Percentiles rank a stretch among this genome's conserved stretches.
phyloP scores from a whole-genome alignment of 176 grass and related monocot species.

The Phyllostachys edulis region DNA sequence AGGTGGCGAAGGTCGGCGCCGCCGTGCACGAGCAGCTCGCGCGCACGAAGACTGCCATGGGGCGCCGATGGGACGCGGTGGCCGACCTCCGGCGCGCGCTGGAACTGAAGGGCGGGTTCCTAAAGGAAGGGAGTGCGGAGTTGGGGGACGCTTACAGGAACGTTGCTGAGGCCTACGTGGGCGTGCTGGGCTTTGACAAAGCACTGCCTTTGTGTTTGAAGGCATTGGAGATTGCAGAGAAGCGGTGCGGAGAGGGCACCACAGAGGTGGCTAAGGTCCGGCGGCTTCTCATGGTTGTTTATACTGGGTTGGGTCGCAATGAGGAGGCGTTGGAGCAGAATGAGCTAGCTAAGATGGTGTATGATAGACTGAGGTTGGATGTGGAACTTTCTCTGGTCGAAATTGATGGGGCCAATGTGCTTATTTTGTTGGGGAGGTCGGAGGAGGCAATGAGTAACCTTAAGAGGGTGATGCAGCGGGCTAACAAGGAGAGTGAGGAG shows the following conservation, averaged over 20 bases:
- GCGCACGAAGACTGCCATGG: conserved; percentile 51
- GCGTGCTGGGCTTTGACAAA: conserved; percentile 53
- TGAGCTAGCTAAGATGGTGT: conserved; percentile 45
- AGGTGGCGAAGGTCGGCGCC: conserved; percentile 39
- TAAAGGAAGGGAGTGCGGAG: conserved; percentile 35
- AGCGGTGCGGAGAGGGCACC: conserved; percentile 34
- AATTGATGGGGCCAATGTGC: conserved; percentile 58
- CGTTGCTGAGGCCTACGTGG: conserved; percentile 46
- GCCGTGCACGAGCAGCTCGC: conserved; percentile 61
- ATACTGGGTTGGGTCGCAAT: conserved; percentile 52
- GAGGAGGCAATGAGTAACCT: conserved; percentile 52
- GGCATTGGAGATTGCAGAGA: conserved; percentile 47
- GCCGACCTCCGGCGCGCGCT: conserved; percentile 39
- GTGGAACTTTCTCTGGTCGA: conserved; percentile 42
- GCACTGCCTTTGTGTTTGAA: conserved; percentile 51
- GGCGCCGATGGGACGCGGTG: conserved; percentile 59
- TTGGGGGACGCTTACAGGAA: conserved; percentile 52
- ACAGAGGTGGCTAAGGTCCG: conserved; percentile 51
- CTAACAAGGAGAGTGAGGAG: conserved; percentile 58
- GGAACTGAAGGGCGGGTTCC: conserved; percentile 43
- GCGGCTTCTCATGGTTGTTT: conserved; percentile 46
- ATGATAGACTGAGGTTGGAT: conserved; percentile 42
- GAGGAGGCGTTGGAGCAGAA: conserved; percentile 60
- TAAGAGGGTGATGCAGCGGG: conserved; percentile 51
- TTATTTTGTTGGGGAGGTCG: conserved; percentile 46